Conservation (phyloP, 2,329 filamentous ascomycete genomes). For the Aspergillus hiratsukae region DNA sequence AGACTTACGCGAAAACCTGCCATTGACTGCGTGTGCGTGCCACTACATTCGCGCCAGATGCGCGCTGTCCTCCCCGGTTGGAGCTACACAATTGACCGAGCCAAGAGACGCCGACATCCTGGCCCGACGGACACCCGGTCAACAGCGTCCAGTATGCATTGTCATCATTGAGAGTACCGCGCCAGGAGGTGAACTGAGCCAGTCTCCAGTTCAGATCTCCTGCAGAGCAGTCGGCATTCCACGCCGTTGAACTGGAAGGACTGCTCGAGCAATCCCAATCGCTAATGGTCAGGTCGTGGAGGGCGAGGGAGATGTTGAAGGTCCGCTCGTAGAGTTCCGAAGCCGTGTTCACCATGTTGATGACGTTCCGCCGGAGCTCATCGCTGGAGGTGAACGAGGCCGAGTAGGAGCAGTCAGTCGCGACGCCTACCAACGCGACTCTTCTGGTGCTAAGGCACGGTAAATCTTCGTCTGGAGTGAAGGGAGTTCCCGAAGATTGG, state of each 20-base stretch:
- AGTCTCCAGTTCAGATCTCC: conserved; percentile 18
- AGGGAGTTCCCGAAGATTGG: too few relatives aligned
- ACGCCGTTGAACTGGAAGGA: conserved; percentile 47
- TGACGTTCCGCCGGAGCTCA: conserved; percentile 25
- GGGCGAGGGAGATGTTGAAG: conserved; percentile 87
- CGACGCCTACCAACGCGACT: conserved; percentile 82
- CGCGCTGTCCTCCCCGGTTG: neutral
- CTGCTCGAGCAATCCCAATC: conserved; percentile 66
- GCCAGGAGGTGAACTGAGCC: conserved; percentile 79
- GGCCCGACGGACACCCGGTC: conserved; percentile 71
- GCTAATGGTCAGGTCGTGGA: conserved; percentile 76
- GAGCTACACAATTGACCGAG: conserved; percentile 65
- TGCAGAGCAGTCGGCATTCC: conserved; percentile 17
- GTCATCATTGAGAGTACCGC: conserved; percentile 63
- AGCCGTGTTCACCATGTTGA: conserved; percentile 70
- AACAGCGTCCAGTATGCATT: conserved; percentile 92
- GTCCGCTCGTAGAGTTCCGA: conserved; percentile 79
- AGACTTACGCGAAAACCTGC: conserved; percentile 72
- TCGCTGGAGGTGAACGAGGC: conserved; percentile 61
- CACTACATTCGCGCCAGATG: conserved; percentile 67
- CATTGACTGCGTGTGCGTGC: conserved; percentile 78
- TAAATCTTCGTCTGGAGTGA: too few relatives aligned
- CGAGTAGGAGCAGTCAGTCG: conserved; percentile 85
- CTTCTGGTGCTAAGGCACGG: conserved; percentile 74
- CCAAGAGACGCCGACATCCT: conserved; percentile 83